phyloP scores from a whole-genome alignment of 2,329 filamentous ascomycete genomes.

The Chrysoporthe austroafricana region DNA sequence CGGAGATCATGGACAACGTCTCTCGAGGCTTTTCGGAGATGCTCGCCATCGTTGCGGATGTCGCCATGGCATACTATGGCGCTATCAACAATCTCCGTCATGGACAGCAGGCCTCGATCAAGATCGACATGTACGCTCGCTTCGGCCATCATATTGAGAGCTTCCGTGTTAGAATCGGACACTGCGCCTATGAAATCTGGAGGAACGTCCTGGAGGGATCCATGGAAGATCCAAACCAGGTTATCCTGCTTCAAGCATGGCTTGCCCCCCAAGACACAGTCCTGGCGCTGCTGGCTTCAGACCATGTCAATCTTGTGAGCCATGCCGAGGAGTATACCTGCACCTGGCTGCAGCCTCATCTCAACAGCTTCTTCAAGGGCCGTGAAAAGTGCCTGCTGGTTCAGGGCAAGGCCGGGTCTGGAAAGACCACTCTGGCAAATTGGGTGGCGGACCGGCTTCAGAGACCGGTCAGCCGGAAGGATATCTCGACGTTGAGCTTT shows the following conservation, averaged over 20 bases:
- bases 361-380: conserved; percentile 16
- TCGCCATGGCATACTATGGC: conserved; percentile 9
- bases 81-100: not conserved
- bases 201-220: not conserved
- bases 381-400: conserved; percentile 9
- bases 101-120: conserved; percentile 1
- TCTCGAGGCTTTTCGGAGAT: conserved; percentile 8
- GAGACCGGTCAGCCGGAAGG: not conserved
- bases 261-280: conserved; percentile 9
- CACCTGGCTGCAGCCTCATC: conserved; percentile 9
- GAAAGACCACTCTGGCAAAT: conserved; percentile 10
- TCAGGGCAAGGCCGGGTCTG: conserved; percentile 5
- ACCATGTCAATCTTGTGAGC: conserved; percentile 11
- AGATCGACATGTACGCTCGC: conserved; percentile 9
- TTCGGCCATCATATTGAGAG: conserved; percentile 3
- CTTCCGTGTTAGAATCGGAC: not conserved
- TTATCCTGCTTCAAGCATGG: not conserved
- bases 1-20: conserved; percentile 6
- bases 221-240: not conserved
- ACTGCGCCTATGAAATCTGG: conserved; percentile 9
- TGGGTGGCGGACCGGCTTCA: conserved; percentile 11
- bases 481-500: conserved; percentile 11
- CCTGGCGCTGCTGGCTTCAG: conserved; percentile 1
- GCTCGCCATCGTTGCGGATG: conserved; percentile 3
- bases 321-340: conserved; percentile 12